Evolutionary conservation across 140 eudicot genomes (phyloP), one percentile per base, ranked within the genome.

Genomic region (Ambrosia hybrid): DNA sequence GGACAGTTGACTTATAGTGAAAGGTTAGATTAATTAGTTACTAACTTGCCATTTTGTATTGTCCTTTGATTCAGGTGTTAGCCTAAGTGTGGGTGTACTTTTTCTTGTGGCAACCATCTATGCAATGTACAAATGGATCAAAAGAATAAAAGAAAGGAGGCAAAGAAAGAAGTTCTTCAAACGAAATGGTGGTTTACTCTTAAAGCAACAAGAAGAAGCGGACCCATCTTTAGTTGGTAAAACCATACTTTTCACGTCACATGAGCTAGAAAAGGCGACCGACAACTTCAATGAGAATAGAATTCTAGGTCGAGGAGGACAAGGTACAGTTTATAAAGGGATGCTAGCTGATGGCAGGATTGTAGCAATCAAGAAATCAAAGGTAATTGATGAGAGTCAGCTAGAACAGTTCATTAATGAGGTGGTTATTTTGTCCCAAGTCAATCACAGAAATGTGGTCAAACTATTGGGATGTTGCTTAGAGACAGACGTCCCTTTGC

Each of bases 101-200:
- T 38, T 16, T 12, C 15, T 63, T 41, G 1, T 2, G 4, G 11
- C 21, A 14, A 14, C 13, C 17, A 36, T 15, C 30, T 62, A 63
- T 12, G 34, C 14, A 37, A 8, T 11, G 21, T 63, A 58, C 71
- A 67, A 39, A 4, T 4, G 8, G 45, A 3, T 39, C 45, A 39
- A 39, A 8, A 39, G 6, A 39, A 5, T 2, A 1, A 63, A 43
- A 55, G 48, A 8, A 46, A 78, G 57, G 63, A 57, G 67, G 5
- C 65, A 16, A 0, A 38, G 46, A 37, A 9, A 16, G 11, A 82
- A 41, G 37, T 74, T 65, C 49, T 74, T 65, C 39, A 74, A 65
- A 68, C 67, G 73, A 21, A 74, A 65, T 0, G 73, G 78, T 16
- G 78, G 72, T 41, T 11, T 74, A 36, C 72, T 74, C 33, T 34